These are phyloP conservation scores for Yarrowia osloensis DNA, from an alignment of 805 yeast genomes.

Conservation along the genomic window DNA sequence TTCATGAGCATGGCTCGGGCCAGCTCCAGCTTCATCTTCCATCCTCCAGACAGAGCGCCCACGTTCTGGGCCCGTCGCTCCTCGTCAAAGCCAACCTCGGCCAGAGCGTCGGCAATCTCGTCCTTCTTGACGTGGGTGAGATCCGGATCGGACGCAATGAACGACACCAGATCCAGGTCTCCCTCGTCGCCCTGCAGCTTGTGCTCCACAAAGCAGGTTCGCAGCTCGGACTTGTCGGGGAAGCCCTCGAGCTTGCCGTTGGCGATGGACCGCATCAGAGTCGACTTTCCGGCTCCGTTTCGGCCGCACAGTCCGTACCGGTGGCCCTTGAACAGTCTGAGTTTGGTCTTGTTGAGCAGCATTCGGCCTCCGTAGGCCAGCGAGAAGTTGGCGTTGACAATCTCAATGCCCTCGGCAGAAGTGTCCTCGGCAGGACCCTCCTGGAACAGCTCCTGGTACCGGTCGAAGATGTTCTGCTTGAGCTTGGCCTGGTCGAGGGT, in stretches of 20 bases:
- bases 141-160: slow-evolving; percentile 88
- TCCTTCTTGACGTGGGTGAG: slow-evolving; percentile 61
- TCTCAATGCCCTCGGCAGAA: slow-evolving; percentile 79
- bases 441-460: slow-evolving; percentile 45
- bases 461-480: slow-evolving; percentile 38
- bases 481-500: slow-evolving; percentile 45
- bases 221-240: slow-evolving; percentile 82
- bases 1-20: slow-evolving; percentile 99
- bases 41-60: slow-evolving; percentile 96
- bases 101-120: slow-evolving; percentile 75
- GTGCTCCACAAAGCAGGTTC: slow-evolving; percentile 97
- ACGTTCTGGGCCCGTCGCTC: slow-evolving; percentile 88
- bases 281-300: slow-evolving; percentile 98
- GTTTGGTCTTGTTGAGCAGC: slow-evolving; percentile 88
- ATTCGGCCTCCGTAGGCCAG: slow-evolving; percentile 97
- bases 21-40: slow-evolving; percentile 98
- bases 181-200: slow-evolving; percentile 94
- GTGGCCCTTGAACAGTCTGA: slow-evolving; percentile 89
- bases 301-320: slow-evolving; percentile 97
- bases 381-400: slow-evolving; percentile 93
- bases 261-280: slow-evolving; percentile 94
- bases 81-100: slow-evolving; percentile 86
- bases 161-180: slow-evolving; percentile 80
- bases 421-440: slow-evolving; percentile 55
- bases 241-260: slow-evolving; percentile 97